Percentiles rank a stretch among this genome's conserved stretches.
phyloP scores from a whole-genome alignment of 495 filamentous ascomycete species.

The Amniculicola lignicola region DNA sequence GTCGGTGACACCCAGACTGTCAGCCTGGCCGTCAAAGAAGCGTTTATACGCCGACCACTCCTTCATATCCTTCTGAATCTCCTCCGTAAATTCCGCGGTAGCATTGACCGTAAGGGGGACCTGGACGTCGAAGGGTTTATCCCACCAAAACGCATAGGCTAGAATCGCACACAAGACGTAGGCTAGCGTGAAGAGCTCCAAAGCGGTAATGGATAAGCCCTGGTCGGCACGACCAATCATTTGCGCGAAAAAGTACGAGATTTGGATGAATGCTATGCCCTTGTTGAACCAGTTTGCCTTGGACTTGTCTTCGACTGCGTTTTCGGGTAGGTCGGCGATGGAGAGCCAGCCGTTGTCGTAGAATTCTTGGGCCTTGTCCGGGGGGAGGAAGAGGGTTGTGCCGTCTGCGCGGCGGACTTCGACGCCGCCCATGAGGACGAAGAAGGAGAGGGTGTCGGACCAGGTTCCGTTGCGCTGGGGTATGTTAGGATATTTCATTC shows the following conservation, averaged over 20 bases:
- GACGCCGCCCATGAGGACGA: conserved; percentile 12
- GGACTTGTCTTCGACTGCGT: conserved; percentile 12
- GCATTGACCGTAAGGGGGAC: neutral
- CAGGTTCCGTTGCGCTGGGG: neutral
- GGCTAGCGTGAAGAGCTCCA: conserved; percentile 22
- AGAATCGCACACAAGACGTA: conserved; percentile 8
- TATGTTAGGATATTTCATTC: neutral
- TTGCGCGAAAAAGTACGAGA: conserved; percentile 12
- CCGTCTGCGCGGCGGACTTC: neutral
- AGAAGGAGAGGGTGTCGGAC: neutral
- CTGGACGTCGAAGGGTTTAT: conserved; percentile 8
- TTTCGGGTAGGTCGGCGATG: neutral
- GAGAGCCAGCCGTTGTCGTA: neutral
- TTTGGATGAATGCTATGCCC: neutral
- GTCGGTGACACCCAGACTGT: neutral
- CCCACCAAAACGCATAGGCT: conserved; percentile 11
- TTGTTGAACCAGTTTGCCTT: conserved; percentile 11
- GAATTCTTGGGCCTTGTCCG: neutral
- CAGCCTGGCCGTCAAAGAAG: neutral
- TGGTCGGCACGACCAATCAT: conserved; percentile 5
- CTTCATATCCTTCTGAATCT: neutral
- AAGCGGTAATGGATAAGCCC: conserved; percentile 4
- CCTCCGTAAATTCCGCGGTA: neutral
- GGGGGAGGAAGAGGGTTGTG: neutral
- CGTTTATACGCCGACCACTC: neutral